Evolutionary conservation across 2,329 filamentous ascomycete genomes (phyloP), one percentile per base, ranked within the genome.

Genomic region (Aphanocladium album): DNA sequence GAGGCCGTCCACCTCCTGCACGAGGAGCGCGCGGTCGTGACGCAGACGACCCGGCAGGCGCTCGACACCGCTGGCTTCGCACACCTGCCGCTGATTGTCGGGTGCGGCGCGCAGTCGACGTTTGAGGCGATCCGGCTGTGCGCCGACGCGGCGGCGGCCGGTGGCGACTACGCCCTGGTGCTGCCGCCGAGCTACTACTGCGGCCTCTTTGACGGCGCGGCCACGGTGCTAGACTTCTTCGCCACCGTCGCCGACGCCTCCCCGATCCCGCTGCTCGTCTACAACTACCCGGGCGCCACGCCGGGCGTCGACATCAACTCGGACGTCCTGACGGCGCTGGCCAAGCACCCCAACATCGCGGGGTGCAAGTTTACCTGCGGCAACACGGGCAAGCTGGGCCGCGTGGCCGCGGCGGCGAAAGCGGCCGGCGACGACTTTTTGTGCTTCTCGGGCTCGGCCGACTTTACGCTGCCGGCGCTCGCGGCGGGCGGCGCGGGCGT

Each of bases 1-100:
- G 90, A 95, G 77, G 89, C 90, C 8, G 89, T 92, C 14, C 89
- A 92, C 69, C 81, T 93, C 37, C 86, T 86, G 47, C 87, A 87
- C 67, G 77, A 82, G 25, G 90, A 93, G 75, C 84, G 89, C 62
- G 81, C 83, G 52, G 76, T 84, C 56, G 84, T 93, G 67, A 92
- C 88, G 7, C 77, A 77, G 55, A 85, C 87, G 37, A 92, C 89
- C 1, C 86, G 90, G 45, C 80, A 83, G 63, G 88, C 89, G 16
- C 79, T 93, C 49, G 83, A 90, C 70, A 66, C 66, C 27, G 83
- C 85, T 35, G 88, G 89, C 2, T 90, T 83, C 73, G 70, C 78
- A 1, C 75, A 83, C 64, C 79, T 91, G 74, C 89, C 89, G 41
- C 75, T 93, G 64, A 89, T 93, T 63, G 90, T 91, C 37, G 90